Percentiles rank a stretch among this genome's conserved stretches.
Conservation (phyloP, 805 yeast genomes). For the Barnettozyma siamensis region DNA sequence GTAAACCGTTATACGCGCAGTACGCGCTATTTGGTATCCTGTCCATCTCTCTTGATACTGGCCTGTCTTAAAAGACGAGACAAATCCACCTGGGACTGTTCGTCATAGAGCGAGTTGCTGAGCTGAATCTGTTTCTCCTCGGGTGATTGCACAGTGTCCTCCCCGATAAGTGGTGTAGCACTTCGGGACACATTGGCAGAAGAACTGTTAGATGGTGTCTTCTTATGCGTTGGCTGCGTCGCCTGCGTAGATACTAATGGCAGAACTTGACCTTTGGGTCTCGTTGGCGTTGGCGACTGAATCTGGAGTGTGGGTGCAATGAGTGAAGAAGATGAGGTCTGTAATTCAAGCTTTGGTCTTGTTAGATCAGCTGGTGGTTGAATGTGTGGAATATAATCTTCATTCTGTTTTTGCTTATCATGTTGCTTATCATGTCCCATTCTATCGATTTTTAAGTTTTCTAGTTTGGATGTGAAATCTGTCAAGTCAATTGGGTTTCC, state of each 20-base stretch:
- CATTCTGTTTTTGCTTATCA: neutral
- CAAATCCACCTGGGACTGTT: conserved; percentile 5
- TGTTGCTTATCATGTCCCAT: neutral
- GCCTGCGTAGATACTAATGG: conserved; percentile 5
- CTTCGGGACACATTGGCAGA: conserved; percentile 5
- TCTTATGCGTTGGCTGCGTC: too few relatives aligned
- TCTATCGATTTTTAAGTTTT: conserved; percentile 13
- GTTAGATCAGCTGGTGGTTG: neutral
- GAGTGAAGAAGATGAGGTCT: neutral
- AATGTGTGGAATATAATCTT: conserved; percentile 1
- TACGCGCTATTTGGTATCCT: too few relatives aligned
- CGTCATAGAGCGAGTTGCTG: conserved; percentile 5
- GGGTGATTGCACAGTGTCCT: neutral
- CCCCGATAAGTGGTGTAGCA: conserved; percentile 21
- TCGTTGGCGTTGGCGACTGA: conserved; percentile 16
- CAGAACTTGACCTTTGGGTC: conserved; percentile 2
- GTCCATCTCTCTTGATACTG: neutral
- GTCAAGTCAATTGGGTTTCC: conserved; percentile 18
- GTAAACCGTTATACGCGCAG: neutral
- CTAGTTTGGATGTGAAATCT: conserved; percentile 18
- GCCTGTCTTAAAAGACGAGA: neutral
- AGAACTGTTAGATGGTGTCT: conserved; percentile 1
- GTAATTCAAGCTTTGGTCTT: neutral
- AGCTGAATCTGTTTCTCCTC: conserved; percentile 4
- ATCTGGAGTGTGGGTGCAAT: conserved; percentile 7